Evolutionary conservation across 192 early-diverging fungal genomes (phyloP), one percentile per base, ranked within the genome.

Genomic region (Coemansia sp.): DNA sequence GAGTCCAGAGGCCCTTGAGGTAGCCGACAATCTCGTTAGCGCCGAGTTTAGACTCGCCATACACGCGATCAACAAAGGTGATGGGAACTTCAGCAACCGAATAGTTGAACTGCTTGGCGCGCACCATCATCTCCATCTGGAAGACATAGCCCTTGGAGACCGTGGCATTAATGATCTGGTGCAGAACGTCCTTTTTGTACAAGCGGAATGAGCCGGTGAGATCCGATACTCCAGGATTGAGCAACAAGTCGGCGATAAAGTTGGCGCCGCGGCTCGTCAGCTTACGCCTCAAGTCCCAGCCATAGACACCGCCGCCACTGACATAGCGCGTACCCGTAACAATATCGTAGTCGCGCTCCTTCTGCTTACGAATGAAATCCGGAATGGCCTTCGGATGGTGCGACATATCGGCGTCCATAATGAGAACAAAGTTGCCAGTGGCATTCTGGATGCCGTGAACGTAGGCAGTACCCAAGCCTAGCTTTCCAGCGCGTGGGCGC

Each of bases 101-200:
- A 63, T 78, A 96, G 64, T 89, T 85, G 67, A 96, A 87, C 77
- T 97, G 94, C 66, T 95, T 85, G 51, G 96, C 96, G 24, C 95
- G 90, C 10, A 99, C 92, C 89, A 99, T 99, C 93, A 99, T 97
- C 74, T 99, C 96, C 95, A 97, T 97, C 80, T 99, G 96, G 85
- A 99, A 99, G 23, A 97, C 95, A 68, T 99, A 99, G 11, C 96
- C 96, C 79, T 97, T 97, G 55, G 95, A 94, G 36, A 95, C 86
- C 7, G 92, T 95, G 2, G 89, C 89, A 28, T 86, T 81, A 65
- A 99, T 99, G 71, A 99, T 85, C 74, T 88, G 79, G 51, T 86
- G 74, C 35, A 99, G 82, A 3, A 95, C 94, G 14, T 91, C 85
- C 79, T 93, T 95, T 84, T 95, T 95, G 84, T 99, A 99, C 35